Percentiles rank a stretch among this genome's conserved stretches.
phyloP scores from a whole-genome alignment of 2,329 filamentous ascomycete species.

The Diaporthe vexans region DNA sequence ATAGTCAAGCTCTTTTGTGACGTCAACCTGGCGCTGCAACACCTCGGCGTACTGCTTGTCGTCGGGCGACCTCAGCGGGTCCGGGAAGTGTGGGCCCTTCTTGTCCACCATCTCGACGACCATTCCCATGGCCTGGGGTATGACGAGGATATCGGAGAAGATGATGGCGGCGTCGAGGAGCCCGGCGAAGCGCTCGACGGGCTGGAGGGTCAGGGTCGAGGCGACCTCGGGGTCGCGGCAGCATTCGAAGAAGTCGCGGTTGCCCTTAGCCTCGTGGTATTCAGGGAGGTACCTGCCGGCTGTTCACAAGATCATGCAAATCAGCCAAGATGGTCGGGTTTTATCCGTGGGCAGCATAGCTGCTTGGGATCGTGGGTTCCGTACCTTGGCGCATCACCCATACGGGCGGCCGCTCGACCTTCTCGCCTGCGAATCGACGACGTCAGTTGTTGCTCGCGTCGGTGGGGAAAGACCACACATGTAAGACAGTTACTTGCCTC shows the following conservation, averaged over 20 bases:
- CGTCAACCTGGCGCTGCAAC: slow-evolving; percentile 84
- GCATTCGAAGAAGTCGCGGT: slow-evolving; percentile 96
- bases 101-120: slow-evolving; percentile 98
- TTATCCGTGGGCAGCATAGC: slow-evolving; percentile 40
- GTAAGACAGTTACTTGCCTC: slow-evolving; percentile 71
- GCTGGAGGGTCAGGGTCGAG: slow-evolving; percentile 93
- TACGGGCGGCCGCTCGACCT: slow-evolving; percentile 92
- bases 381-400: slow-evolving; percentile 99
- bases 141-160: slow-evolving; percentile 98
- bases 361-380: slow-evolving; percentile 35
- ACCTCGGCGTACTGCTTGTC: slow-evolving; percentile 88
- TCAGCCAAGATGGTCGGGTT: slow-evolving; percentile 36
- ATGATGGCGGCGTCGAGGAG: slow-evolving; percentile 98
- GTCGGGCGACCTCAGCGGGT: slow-evolving; percentile 82
- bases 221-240: slow-evolving; percentile 94
- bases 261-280: slow-evolving; percentile 95
- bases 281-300: slow-evolving; percentile 97
- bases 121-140: slow-evolving; percentile 99
- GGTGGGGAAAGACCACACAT: not conserved
- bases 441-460: slow-evolving; percentile 27
- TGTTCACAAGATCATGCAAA: slow-evolving; percentile 53
- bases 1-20: slow-evolving; percentile 87
- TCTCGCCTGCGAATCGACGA: slow-evolving; percentile 73
- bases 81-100: slow-evolving; percentile 91
- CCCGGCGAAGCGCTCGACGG: slow-evolving; percentile 90